Evolutionary conservation across 2,329 filamentous ascomycete species (phyloP), one percentile per base, ranked within the genome.

Genomic region (Aspergillus tubingensis): DNA sequence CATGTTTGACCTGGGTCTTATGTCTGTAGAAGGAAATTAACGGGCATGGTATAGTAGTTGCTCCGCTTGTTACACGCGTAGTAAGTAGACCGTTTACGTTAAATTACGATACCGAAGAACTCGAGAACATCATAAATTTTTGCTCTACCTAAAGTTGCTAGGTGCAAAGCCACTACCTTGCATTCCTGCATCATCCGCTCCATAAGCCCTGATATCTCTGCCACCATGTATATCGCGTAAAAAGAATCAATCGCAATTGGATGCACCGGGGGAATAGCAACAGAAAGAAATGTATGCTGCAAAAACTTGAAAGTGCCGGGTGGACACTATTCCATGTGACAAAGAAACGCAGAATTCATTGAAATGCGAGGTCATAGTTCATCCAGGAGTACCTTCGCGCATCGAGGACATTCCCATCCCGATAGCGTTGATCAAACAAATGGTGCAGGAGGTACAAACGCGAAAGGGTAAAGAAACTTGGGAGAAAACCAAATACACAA

Each of bases 141-240:
- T 27, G 47, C 47, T 50, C 19, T 17, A 50, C 47, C n/a, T 48
- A 48, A 10, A 21, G 30, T 49, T 59, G 21, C n/a, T 25, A 59
- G 38, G 32, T 49, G 49, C 39, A 44, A 49, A 62, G 43, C 54
- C 54, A 52, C 49, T 8, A 43, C 27, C 44, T 21, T 51, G 52
- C 21, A 38, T 27, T 30, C 19, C 58, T 54, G 58, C 51, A 63
- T 65, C 57, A 51, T 60, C 41, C 54, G 53, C 56, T 55, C 52
- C 55, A 55, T 63, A 49, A 53, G 56, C 50, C 39, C 43, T 54
- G 54, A 48, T 21, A 43, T 60, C 50, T 57, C 54, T 51, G 60
- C 43, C 52, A 44, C 53, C 55, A 53, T 62, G 56, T 61, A 60
- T 62, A 58, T 58, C 54, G 50, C 58, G 61, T 57, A 49, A 52